These are phyloP conservation scores for Rhynchosporium graminicola DNA, from an alignment of 2,329 filamentous ascomycete species.

Conservation along the genomic window DNA sequence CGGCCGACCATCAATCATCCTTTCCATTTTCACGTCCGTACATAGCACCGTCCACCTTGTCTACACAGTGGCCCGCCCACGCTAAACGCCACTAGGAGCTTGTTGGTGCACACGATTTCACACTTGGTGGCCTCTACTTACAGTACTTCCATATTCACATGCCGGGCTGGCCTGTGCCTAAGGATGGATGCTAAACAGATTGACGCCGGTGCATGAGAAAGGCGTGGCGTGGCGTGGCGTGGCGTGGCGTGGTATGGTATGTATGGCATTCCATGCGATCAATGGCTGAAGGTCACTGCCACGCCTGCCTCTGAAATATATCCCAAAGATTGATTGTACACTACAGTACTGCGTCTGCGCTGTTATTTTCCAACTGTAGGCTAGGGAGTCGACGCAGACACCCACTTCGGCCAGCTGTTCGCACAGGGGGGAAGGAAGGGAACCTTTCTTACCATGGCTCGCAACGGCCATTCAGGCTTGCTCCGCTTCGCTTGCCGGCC, in stretches of 20 bases:
- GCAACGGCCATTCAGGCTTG: conserved; percentile 4
- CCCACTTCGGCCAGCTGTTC: neutral
- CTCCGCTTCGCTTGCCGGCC: conserved; percentile 8
- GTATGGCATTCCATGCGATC: too few relatives aligned
- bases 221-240: neutral
- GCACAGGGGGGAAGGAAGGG: neutral
- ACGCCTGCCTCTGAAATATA: conserved; percentile 20
- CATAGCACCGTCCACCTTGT: conserved; percentile 5
- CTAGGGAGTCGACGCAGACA: neutral
- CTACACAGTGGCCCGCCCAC: neutral
- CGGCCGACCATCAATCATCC: neutral
- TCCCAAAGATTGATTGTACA: conserved; percentile 32
- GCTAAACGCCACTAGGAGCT: too few relatives aligned
- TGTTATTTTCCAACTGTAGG: neutral
- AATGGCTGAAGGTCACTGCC: conserved; percentile 8
- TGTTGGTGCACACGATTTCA: too few relatives aligned
- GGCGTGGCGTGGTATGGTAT: too few relatives aligned
- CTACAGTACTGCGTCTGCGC: neutral
- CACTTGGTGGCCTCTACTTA: too few relatives aligned
- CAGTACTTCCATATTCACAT: too few relatives aligned
- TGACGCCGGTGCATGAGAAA: conserved; percentile 6
- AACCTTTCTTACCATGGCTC: neutral
- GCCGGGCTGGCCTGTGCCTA: too few relatives aligned
- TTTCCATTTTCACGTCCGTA: neutral
- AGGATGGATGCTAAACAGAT: too few relatives aligned